These are phyloP conservation scores for Clathrus columnatus DNA, from an alignment of 768 basidiomycete genomes.

Conservation along the genomic window DNA sequence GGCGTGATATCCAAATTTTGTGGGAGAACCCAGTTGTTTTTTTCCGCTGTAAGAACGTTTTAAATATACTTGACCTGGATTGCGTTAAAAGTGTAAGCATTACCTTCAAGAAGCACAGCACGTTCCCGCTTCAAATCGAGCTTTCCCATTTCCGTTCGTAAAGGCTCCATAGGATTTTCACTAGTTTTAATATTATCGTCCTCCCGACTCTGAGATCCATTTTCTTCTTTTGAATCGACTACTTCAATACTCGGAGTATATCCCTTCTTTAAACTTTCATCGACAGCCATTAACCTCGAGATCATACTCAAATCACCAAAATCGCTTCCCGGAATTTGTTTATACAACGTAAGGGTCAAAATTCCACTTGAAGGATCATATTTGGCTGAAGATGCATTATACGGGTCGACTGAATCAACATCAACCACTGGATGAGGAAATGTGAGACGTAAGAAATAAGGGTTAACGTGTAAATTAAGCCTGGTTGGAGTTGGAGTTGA, in stretches of 20 bases:
- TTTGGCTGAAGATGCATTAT: slow-evolving; percentile 43
- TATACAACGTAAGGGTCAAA: slow-evolving; percentile 64
- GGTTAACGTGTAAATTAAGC: slow-evolving; percentile 69
- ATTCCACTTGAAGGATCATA: slow-evolving; percentile 78
- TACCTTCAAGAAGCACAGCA: slow-evolving; percentile 50
- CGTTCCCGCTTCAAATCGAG: slow-evolving; percentile 46
- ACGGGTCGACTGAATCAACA: slow-evolving; percentile 35
- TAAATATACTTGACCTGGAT: slow-evolving; percentile 6
- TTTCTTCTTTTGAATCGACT: slow-evolving; percentile 21
- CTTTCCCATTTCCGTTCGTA: slow-evolving; percentile 34
- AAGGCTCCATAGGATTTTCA: slow-evolving; percentile 28
- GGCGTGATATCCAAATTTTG: slow-evolving; percentile 43
- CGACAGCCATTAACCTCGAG: slow-evolving; percentile 58
- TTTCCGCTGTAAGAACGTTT: slow-evolving; percentile 42
- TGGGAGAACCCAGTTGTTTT: slow-evolving; percentile 72
- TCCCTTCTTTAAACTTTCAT: slow-evolving; percentile 17
- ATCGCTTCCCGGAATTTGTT: slow-evolving; percentile 52
- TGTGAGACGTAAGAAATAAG: slow-evolving; percentile 75
- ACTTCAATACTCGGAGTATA: slow-evolving; percentile 50
- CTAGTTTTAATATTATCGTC: neutral
- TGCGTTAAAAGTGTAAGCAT: neutral
- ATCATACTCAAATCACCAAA: slow-evolving; percentile 76
- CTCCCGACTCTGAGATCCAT: neutral
- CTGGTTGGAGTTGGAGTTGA: slow-evolving; percentile 55
- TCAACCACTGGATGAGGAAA: slow-evolving; percentile 63